These are phyloP conservation scores for Clarireedia sp. DNA, from an alignment of 2,329 filamentous ascomycete species.

Conservation along the genomic window DNA sequence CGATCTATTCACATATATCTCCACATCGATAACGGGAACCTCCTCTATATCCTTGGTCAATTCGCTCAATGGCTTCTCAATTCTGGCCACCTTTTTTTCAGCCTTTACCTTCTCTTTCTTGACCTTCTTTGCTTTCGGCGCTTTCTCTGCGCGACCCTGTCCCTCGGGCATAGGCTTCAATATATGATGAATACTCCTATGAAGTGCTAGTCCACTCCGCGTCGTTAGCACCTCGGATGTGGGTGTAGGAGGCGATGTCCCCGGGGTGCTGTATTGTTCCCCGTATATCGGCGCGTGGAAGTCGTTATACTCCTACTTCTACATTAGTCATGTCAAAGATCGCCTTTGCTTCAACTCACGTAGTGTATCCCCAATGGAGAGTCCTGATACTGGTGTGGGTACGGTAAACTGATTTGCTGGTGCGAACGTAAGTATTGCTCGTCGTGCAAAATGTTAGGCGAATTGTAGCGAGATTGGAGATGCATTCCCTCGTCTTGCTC, in stretches of 20 bases:
- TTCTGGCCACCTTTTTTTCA: slow-evolving; percentile 41
- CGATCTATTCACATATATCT: slow-evolving; percentile 67
- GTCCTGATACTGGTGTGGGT: slow-evolving; percentile 25
- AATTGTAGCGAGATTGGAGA: slow-evolving; percentile 23
- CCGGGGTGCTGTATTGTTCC: slow-evolving; percentile 43
- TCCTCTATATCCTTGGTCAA: slow-evolving; percentile 55
- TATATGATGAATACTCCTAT: slow-evolving; percentile 18
- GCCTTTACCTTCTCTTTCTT: slow-evolving; percentile 34
- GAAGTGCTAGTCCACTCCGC: slow-evolving; percentile 24
- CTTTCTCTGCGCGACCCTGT: slow-evolving; percentile 19
- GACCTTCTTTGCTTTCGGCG: slow-evolving; percentile 31
- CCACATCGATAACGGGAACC: slow-evolving; percentile 68
- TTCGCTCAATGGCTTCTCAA: slow-evolving; percentile 62
- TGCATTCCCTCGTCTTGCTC: slow-evolving; percentile 20
- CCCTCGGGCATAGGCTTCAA: slow-evolving; percentile 24
- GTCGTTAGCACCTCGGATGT: slow-evolving; percentile 27
- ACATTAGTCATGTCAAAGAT: slow-evolving; percentile 12
- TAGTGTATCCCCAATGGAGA: slow-evolving; percentile 22
- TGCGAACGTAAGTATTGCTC: slow-evolving; percentile 16
- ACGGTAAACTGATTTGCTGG: slow-evolving; percentile 20
- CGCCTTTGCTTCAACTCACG: slow-evolving; percentile 14
- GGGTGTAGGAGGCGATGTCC: slow-evolving; percentile 44
- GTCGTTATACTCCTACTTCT: slow-evolving; percentile 20
- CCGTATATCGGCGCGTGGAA: slow-evolving; percentile 17
- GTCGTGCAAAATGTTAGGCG: slow-evolving; percentile 19